phyloP scores from a whole-genome alignment of 2,329 filamentous ascomycete genomes.

The Alternaria viburni region DNA sequence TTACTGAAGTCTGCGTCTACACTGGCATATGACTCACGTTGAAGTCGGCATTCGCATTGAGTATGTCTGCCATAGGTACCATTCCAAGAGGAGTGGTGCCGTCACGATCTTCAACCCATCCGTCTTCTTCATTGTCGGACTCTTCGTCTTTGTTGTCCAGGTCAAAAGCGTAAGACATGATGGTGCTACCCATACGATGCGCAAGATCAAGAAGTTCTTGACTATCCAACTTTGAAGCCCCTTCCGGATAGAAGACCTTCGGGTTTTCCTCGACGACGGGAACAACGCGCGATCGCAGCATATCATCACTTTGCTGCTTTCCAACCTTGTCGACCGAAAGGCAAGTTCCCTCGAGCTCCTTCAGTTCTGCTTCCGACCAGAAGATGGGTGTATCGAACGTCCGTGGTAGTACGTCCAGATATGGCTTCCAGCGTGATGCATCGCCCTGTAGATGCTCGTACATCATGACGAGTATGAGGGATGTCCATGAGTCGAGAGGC shows the following conservation, averaged over 20 bases:
- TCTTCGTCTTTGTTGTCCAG: conserved; percentile 25
- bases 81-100: conserved; percentile 29
- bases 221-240: neutral
- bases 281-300: conserved; percentile 21
- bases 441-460: conserved; percentile 30
- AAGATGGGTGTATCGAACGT: conserved; percentile 33
- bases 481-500: conserved; percentile 27
- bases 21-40: conserved; percentile 14
- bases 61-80: conserved; percentile 34
- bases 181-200: conserved; percentile 29
- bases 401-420: conserved; percentile 26
- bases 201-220: conserved; percentile 26
- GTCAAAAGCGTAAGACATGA: conserved; percentile 35
- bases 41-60: conserved; percentile 33
- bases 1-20: neutral
- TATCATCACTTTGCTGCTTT: conserved; percentile 25
- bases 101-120: conserved; percentile 32
- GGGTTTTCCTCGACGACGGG: conserved; percentile 20
- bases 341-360: conserved; percentile 27
- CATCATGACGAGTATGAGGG: conserved; percentile 28
- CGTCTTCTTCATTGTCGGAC: conserved; percentile 28
- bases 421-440: conserved; percentile 30
- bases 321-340: conserved; percentile 29
- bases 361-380: conserved; percentile 24
- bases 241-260: conserved; percentile 14